phyloP scores from a whole-genome alignment of 176 grass and related monocot genomes.

The Calamus simplicifolius region DNA sequence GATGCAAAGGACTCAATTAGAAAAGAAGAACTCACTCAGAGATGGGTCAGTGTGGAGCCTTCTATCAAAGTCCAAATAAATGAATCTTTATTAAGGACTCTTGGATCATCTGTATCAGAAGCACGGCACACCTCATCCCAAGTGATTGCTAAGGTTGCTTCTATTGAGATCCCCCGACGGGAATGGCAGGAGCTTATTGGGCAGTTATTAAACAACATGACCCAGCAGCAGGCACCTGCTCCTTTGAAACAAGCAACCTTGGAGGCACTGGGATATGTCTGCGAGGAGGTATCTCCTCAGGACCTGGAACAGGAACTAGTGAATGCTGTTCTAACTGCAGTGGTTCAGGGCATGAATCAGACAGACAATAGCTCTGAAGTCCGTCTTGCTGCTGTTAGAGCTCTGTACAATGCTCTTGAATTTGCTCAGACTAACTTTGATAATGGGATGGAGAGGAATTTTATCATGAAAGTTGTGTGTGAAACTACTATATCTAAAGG shows the following conservation, averaged over 20 bases:
- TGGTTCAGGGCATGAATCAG: slow-evolving; percentile 78
- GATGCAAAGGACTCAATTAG: slow-evolving; percentile 56
- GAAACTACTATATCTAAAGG: slow-evolving; percentile 75
- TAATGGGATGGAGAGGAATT: slow-evolving; percentile 84
- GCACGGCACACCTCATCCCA: slow-evolving; percentile 86
- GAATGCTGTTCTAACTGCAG: slow-evolving; percentile 74
- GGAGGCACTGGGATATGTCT: slow-evolving; percentile 85
- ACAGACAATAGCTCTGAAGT: slow-evolving; percentile 58
- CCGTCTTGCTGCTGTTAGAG: slow-evolving; percentile 62
- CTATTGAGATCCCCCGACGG: slow-evolving; percentile 75
- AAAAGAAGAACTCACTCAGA: slow-evolving; percentile 51
- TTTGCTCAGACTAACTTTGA: slow-evolving; percentile 89
- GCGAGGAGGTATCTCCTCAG: slow-evolving; percentile 76
- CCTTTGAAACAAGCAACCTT: slow-evolving; percentile 78
- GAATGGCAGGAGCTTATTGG: slow-evolving; percentile 92
- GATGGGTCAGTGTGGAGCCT: slow-evolving; percentile 61
- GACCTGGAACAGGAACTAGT: slow-evolving; percentile 70
- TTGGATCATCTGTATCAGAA: slow-evolving; percentile 60
- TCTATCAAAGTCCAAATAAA: slow-evolving; percentile 70
- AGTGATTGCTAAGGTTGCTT: slow-evolving; percentile 90
- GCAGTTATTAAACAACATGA: slow-evolving; percentile 64
- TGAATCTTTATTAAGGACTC: slow-evolving; percentile 68
- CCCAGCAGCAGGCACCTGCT: slow-evolving; percentile 31
- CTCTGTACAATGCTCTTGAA: slow-evolving; percentile 77
- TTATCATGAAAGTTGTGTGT: slow-evolving; percentile 90